Evolutionary conservation across 345 rosid genomes (phyloP).

Genomic region (Sonneratia alba): DNA sequence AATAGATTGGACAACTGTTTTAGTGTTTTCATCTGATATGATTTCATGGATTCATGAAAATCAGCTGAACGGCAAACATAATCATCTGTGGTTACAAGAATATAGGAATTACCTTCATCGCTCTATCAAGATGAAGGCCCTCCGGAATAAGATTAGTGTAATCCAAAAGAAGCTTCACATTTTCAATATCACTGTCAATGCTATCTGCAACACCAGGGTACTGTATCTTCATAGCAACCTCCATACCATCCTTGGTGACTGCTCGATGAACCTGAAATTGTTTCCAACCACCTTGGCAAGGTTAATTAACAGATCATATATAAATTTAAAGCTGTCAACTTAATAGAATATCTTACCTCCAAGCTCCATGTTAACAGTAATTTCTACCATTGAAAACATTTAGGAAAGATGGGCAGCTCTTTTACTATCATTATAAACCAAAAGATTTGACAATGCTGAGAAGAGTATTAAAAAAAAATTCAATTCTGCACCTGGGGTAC

Average conservation of each 20-base stretch:
- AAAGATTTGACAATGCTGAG: too few relatives aligned
- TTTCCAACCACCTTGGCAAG: not conserved
- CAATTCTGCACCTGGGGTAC: not conserved
- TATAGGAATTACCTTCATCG: conserved; percentile 55
- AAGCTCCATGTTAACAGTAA: not conserved
- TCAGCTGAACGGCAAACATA: not conserved
- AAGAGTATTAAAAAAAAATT: not conserved
- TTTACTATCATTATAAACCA: too few relatives aligned
- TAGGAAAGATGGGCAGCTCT: not conserved
- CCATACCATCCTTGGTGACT: conserved; percentile 58
- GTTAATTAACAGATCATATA: not conserved
- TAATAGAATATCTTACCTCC: not conserved
- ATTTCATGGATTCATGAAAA: not conserved
- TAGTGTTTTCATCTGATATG: not conserved
- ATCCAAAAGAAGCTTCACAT: conserved; percentile 70
- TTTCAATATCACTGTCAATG: conserved; percentile 92
- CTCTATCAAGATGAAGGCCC: conserved; percentile 88
- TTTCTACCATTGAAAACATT: not conserved
- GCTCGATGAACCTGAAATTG: conserved; percentile 77
- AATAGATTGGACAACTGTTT: not conserved
- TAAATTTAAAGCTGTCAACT: not conserved
- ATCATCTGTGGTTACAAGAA: not conserved
- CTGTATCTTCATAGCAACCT: conserved; percentile 94
- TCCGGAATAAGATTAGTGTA: conserved; percentile 86
- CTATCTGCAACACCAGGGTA: conserved; percentile 98